Evolutionary conservation across 768 basidiomycete species (phyloP), one percentile per base, ranked within the genome.

Genomic region (Cyclocybe cylindracea): DNA sequence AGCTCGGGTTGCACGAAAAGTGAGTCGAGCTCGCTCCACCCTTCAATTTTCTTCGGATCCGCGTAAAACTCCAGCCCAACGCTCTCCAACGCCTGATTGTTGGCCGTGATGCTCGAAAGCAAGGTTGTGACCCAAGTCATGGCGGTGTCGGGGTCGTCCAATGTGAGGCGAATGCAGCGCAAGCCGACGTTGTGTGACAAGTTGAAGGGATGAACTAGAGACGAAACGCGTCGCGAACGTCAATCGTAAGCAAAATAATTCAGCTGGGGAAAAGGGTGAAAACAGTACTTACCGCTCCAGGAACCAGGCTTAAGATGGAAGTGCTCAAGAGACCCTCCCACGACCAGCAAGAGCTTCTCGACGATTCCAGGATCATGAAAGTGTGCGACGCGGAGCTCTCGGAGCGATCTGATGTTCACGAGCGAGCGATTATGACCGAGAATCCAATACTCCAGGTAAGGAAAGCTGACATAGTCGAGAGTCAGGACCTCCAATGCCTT

Each of bases 301-400:
- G 63, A 58, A 5, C 72, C 75, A 32, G 75, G 74, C 53, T 78
- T 78, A 53, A 78, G 66, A 56, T 76, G 74, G 39, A 78, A 68
- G 54, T 72, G 70, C 57, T 76, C 71, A 6, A 78, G 60, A 10
- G 74, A 70, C 7, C 50, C 46, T 10, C 73, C 74, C 10, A 72
- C 65, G 1, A 63, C 61, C 7, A 53, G 54, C 16, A 78, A 61
- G 31, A 78, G 67, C 59, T 63, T 68, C 33, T 71, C 66, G 38
- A 75, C 63, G 19, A 69, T 66, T 9, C 60, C 48, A 10, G 69
- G 57, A 54, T 75, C 72, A 39, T 66, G 66, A 51, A 72, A 75
- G 51, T 75, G 72, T 1, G 75, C 72, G 34, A 78, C 63, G 16
- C 75, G 70, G 31, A 78, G 61, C 53, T 78, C 76, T 14, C 74